Conservation (phyloP, 169 alveolate species). For the Prorocentrum cordatum region DNA sequence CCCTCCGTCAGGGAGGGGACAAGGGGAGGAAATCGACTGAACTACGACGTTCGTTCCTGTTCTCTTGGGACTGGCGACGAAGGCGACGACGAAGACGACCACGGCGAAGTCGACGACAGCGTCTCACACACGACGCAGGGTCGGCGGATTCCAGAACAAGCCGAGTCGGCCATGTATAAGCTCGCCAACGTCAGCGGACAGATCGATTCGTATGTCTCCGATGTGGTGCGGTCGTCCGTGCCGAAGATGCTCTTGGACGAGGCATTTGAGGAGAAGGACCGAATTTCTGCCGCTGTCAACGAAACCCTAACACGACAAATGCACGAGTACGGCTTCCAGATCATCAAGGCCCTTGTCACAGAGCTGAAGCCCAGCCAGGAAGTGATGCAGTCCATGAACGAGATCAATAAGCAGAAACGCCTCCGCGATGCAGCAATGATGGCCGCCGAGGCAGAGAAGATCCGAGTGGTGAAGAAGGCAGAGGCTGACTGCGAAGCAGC, state of each 20-base stretch:
- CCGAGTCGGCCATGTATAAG: background rate
- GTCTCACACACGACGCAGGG: background rate
- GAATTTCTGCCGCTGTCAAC: background rate
- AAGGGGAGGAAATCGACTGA: no score
- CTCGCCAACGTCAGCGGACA: background rate
- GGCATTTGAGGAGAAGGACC: conserved; percentile 18
- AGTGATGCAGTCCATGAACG: conserved; percentile 35
- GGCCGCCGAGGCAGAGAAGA: background rate
- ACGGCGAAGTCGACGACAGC: no score
- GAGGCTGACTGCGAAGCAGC: background rate
- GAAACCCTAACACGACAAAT: background rate
- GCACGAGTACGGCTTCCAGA: conserved; percentile 7
- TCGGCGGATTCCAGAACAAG: background rate
- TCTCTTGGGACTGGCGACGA: no score
- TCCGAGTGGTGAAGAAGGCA: background rate
- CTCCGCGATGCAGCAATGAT: background rate
- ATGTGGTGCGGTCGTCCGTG: conserved; percentile 9
- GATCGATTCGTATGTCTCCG: conserved; percentile 1
- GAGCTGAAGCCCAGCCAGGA: background rate
- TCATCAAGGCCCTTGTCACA: background rate
- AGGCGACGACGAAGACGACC: no score
- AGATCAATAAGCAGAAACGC: background rate
- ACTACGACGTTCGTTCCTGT: no score
- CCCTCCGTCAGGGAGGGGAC: no score
- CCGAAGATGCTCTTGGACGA: background rate